Evolutionary conservation across 2,329 filamentous ascomycete genomes (phyloP).

Genomic region (Aspergillus tamarii): DNA sequence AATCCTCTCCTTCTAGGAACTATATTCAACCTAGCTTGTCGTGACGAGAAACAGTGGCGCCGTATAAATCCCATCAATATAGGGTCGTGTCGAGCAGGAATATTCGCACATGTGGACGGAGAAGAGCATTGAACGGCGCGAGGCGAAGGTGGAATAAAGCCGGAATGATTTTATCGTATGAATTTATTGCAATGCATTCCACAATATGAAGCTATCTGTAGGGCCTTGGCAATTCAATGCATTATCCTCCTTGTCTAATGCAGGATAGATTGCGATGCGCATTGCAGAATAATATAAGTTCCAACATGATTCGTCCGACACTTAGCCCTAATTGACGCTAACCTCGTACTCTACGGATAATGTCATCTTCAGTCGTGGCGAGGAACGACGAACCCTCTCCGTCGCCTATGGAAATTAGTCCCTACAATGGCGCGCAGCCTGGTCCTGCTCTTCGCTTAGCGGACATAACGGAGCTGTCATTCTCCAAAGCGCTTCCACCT

Average conservation of each 20-base stretch:
- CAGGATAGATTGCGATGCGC: not conserved
- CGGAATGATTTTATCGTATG: too few relatives aligned
- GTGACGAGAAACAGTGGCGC: not conserved
- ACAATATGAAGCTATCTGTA: too few relatives aligned
- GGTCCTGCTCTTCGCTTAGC: too few relatives aligned
- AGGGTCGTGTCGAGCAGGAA: not conserved
- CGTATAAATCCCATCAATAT: not conserved
- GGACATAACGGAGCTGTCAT: too few relatives aligned
- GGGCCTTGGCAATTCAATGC: too few relatives aligned
- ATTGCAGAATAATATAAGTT: not conserved
- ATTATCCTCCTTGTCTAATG: not conserved
- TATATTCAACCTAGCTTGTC: not conserved
- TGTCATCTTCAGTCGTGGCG: not conserved
- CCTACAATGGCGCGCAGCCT: too few relatives aligned
- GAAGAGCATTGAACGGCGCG: not conserved
- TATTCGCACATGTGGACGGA: not conserved
- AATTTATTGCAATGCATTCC: too few relatives aligned
- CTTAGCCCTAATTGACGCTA: not conserved
- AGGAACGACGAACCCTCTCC: too few relatives aligned
- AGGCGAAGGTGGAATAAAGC: not conserved
- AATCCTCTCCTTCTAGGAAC: too few relatives aligned
- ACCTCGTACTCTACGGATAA: not conserved
- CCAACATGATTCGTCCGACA: too few relatives aligned
- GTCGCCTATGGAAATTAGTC: too few relatives aligned
- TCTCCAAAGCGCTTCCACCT: too few relatives aligned